Percentiles rank a stretch among this genome's conserved stretches.
These are phyloP conservation scores for Cinchona pubescens DNA, from an alignment of 257 asterid species.

Conservation along the genomic window DNA sequence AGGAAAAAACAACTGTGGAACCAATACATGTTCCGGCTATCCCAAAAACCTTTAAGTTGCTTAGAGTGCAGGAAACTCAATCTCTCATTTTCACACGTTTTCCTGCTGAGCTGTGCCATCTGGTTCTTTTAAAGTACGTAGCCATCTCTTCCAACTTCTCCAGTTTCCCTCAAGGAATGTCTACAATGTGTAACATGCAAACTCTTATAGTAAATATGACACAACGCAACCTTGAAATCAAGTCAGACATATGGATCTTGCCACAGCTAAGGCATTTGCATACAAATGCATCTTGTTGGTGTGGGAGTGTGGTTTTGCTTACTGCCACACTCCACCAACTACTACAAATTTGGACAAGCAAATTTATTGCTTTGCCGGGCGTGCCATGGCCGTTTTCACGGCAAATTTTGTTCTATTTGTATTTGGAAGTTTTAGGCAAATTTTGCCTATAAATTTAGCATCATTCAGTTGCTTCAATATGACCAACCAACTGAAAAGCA, in stretches of 20 bases:
- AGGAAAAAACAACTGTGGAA: not conserved
- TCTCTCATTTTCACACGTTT: constrained; percentile 16
- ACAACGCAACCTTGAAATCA: constrained; percentile 14
- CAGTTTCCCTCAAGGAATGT: not conserved
- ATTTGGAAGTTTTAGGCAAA: too few species aligned
- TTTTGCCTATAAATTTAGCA: too few species aligned
- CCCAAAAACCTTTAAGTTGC: not conserved
- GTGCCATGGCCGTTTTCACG: too few species aligned
- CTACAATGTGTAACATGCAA: not conserved
- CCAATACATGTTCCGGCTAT: not conserved
- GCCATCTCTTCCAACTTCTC: not conserved
- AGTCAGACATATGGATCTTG: constrained; percentile 16
- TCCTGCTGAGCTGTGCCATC: constrained; percentile 11
- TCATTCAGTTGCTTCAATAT: too few species aligned
- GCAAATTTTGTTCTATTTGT: too few species aligned
- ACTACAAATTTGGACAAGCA: too few species aligned
- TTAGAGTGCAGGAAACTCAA: not conserved
- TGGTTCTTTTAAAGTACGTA: constrained; percentile 42
- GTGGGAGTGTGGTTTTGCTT: too few species aligned
- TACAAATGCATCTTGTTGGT: constrained; percentile 42
- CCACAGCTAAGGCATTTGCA: constrained; percentile 35
- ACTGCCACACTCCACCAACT: too few species aligned
- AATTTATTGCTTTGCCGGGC: too few species aligned
- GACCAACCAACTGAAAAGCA: too few species aligned
- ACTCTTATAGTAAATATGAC: constrained; percentile 17